A percentile compares a stretch with the other conserved stretches of the same genome.
Evolutionary conservation across 2,329 filamentous ascomycete genomes (phyloP).

Genomic region (Pyrenochaeta sp.): DNA sequence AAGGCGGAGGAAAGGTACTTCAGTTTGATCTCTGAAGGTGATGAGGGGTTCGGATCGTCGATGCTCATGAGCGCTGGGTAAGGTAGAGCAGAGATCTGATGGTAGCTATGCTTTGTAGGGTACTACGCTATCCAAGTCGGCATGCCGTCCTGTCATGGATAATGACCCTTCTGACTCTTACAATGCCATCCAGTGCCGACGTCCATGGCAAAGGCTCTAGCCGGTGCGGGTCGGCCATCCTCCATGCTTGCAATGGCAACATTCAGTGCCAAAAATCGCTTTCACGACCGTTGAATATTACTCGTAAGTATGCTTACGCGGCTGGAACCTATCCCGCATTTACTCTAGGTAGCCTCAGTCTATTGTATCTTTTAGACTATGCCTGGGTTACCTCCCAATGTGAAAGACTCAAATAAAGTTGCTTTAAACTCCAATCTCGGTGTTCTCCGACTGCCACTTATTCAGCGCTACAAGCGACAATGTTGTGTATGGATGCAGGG

Average conservation of each 20-base stretch:
- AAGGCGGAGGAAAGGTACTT: slow-evolving; percentile 14
- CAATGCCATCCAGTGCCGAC: slow-evolving; percentile 11
- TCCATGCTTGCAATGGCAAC: slow-evolving; percentile 1
- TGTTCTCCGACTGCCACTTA: too few species aligned
- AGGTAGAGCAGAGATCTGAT: slow-evolving; percentile 17
- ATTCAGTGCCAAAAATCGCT: too few species aligned
- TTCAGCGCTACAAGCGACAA: too few species aligned
- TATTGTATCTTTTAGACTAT: too few species aligned
- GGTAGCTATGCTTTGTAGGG: slow-evolving; percentile 14
- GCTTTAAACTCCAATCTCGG: too few species aligned
- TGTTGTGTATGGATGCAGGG: too few species aligned
- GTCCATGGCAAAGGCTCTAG: slow-evolving; percentile 8
- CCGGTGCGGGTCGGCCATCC: slow-evolving; percentile 7
- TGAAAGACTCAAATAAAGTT: too few species aligned
- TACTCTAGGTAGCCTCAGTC: too few species aligned
- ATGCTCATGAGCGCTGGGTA: slow-evolving; percentile 11
- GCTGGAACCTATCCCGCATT: too few species aligned
- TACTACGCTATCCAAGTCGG: slow-evolving; percentile 14
- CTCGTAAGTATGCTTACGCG: too few species aligned
- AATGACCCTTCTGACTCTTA: slow-evolving; percentile 12
- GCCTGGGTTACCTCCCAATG: too few species aligned
- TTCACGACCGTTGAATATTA: too few species aligned
- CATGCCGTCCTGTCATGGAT: slow-evolving; percentile 14
- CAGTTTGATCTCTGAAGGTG: slow-evolving; percentile 12
- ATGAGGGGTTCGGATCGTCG: slow-evolving; percentile 16